These are phyloP conservation scores for Kodamaea leandrae DNA, from an alignment of 805 yeast species.

Conservation along the genomic window DNA sequence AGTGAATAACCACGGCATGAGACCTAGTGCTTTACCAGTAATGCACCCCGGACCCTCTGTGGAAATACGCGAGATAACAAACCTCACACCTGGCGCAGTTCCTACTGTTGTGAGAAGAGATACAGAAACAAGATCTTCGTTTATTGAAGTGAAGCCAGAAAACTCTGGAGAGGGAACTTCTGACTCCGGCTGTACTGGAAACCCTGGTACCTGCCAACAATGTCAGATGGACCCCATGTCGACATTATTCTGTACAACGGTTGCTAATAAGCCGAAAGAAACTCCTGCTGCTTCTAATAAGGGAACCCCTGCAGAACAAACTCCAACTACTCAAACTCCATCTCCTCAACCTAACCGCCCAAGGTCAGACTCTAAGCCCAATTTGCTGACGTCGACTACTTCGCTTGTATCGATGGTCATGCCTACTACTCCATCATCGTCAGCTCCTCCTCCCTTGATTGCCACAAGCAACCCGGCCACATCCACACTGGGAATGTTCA, in stretches of 20 bases:
- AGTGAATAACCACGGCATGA: slow-evolving; percentile 19
- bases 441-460: slow-evolving; percentile 15
- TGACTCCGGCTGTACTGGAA: slow-evolving; percentile 66
- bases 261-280: slow-evolving; percentile 53
- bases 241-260: slow-evolving; percentile 82
- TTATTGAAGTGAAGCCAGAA: neutral
- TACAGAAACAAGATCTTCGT: slow-evolving; percentile 6
- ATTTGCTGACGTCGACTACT: slow-evolving; percentile 16
- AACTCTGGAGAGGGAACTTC: slow-evolving; percentile 13
- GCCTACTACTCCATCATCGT: slow-evolving; percentile 19
- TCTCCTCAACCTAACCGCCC: slow-evolving; percentile 12
- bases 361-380: slow-evolving; percentile 13
- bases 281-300: no score
- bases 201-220: slow-evolving; percentile 83
- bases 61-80: slow-evolving; percentile 46
- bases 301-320: neutral
- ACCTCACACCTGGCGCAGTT: slow-evolving; percentile 38
- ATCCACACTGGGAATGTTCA: slow-evolving; percentile 48
- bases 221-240: slow-evolving; percentile 88
- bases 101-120: slow-evolving; percentile 30
- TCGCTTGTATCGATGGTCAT: slow-evolving; percentile 12
- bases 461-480: slow-evolving; percentile 15
- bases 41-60: slow-evolving; percentile 64
- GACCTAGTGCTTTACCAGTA: slow-evolving; percentile 49
- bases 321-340: neutral